Percentiles rank a stretch among this genome's conserved stretches.
Conservation (phyloP, 352 stramenopile genomes). For the Thraustotheca clavata region DNA sequence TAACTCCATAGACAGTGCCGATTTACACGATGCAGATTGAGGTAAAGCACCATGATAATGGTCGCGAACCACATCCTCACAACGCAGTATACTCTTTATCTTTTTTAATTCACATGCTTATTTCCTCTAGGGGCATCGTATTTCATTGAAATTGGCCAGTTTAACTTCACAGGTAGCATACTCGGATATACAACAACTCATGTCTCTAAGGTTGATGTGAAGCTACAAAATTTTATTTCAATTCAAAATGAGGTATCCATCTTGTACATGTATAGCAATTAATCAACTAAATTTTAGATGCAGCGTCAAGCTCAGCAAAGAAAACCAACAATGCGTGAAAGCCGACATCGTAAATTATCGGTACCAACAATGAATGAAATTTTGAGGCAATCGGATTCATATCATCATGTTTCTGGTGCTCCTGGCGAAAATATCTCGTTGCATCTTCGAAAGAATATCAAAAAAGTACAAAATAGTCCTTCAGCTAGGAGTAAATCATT, state of each 20-base stretch:
- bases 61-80: too few relatives aligned
- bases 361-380: conserved; percentile 5
- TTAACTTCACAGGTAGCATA: background rate
- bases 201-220: background rate
- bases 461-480: background rate
- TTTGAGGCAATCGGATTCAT: background rate
- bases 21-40: too few relatives aligned
- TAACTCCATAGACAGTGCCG: too few relatives aligned
- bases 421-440: background rate
- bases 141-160: background rate
- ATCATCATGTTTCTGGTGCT: background rate
- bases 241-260: background rate
- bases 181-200: background rate
- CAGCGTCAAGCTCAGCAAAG: background rate
- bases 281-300: background rate
- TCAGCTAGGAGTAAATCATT: background rate
- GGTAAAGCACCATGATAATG: too few relatives aligned
- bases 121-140: background rate
- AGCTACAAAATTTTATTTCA: background rate
- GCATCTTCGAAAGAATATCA: background rate
- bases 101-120: too few relatives aligned
- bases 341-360: background rate
- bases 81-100: too few relatives aligned
- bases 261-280: background rate
- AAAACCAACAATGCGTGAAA: background rate